These are phyloP conservation scores for Pulveroboletus ravenelii DNA, from an alignment of 768 basidiomycete species.

Conservation along the genomic window DNA sequence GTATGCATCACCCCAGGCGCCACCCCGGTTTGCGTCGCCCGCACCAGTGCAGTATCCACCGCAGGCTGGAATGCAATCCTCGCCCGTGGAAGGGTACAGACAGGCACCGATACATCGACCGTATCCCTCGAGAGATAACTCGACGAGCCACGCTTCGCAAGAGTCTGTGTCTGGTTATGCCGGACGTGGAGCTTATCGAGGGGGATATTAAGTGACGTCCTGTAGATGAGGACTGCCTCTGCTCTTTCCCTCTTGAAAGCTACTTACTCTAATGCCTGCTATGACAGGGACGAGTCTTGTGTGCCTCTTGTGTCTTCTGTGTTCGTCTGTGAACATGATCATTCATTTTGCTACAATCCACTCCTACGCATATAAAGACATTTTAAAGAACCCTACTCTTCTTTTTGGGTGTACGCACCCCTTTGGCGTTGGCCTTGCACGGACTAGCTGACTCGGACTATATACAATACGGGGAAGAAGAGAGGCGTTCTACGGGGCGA, in stretches of 20 bases:
- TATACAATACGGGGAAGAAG: slow-evolving; percentile 7
- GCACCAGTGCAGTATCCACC: slow-evolving; percentile 41
- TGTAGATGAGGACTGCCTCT: not conserved
- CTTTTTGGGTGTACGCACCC: not conserved
- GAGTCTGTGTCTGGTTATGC: slow-evolving; percentile 24
- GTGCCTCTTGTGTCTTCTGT: not conserved
- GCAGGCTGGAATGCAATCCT: slow-evolving; percentile 22
- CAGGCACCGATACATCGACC: slow-evolving; percentile 67
- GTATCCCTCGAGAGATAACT: slow-evolving; percentile 23
- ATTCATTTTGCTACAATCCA: not conserved
- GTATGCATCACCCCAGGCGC: slow-evolving; percentile 27
- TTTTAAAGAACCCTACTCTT: slow-evolving; percentile 7
- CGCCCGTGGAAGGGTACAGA: slow-evolving; percentile 37
- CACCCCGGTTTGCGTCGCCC: slow-evolving; percentile 30
- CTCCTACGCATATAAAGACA: not conserved
- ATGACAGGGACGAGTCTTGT: slow-evolving; percentile 2
- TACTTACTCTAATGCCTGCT: slow-evolving; percentile 10
- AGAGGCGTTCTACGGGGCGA: not conserved
- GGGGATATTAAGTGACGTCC: slow-evolving; percentile 7
- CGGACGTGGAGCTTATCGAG: slow-evolving; percentile 31
- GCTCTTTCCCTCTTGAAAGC: not conserved
- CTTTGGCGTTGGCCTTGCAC: not conserved
- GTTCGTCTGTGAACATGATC: not conserved
- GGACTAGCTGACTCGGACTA: not conserved
- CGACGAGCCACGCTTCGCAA: slow-evolving; percentile 8